Conservation (phyloP, 225 moss, liverwort and hornwort species). For the Takakia lepidozioides region DNA sequence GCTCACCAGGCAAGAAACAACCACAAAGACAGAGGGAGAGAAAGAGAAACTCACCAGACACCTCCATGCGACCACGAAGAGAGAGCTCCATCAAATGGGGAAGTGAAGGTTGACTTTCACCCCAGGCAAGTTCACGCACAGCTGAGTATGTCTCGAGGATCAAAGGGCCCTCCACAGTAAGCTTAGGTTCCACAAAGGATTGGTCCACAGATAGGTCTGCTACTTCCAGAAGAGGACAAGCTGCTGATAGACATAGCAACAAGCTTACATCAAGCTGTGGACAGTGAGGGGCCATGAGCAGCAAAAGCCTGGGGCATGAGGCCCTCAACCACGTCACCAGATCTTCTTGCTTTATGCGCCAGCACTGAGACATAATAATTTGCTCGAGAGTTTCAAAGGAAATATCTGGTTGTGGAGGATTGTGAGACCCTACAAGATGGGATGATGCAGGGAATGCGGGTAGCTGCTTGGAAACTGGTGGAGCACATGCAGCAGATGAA, state of each 20-base stretch:
- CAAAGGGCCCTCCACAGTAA: no score
- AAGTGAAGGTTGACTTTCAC: conserved; percentile 5
- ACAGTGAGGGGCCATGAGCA: conserved; percentile 42
- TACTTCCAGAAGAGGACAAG: conserved; percentile 31
- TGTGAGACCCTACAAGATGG: no score
- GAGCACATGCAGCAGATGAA: conserved; percentile 34
- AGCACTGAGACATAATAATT: conserved; percentile 49
- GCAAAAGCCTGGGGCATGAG: conserved; percentile 45
- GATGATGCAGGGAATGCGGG: neutral
- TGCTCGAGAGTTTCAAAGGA: conserved; percentile 28
- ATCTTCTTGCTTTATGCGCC: conserved; percentile 31
- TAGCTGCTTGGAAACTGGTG: conserved; percentile 7
- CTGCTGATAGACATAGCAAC: conserved; percentile 17
- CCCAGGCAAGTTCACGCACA: no score
- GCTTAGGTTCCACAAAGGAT: conserved; percentile 20
- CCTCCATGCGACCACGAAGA: conserved; percentile 56
- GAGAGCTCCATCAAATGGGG: conserved; percentile 32
- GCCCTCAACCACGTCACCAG: conserved; percentile 44
- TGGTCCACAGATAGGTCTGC: conserved; percentile 47
- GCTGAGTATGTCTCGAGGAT: no score
- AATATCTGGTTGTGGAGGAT: conserved; percentile 26
- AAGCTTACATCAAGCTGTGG: conserved; percentile 31
- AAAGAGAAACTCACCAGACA: conserved; percentile 49
- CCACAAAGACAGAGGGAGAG: no score
- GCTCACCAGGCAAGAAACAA: no score